Conservation (phyloP, 495 filamentous ascomycete species). For the Aspergillus egyptiacus region DNA sequence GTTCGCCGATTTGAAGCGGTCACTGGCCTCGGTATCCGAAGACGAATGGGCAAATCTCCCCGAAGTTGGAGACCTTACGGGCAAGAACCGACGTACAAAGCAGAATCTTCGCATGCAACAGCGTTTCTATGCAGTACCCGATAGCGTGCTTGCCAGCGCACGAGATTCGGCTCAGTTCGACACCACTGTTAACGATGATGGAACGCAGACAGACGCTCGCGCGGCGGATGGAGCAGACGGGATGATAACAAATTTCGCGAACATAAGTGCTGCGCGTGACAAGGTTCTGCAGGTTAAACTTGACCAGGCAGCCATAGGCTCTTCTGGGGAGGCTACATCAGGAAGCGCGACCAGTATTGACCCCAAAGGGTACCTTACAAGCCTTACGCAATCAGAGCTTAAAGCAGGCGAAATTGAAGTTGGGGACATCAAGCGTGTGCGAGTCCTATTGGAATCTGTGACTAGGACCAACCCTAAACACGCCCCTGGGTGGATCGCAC, state of each 20-base stretch:
- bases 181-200: slow-evolving; percentile 78
- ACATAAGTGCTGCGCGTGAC: slow-evolving; percentile 91
- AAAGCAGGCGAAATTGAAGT: slow-evolving; percentile 76
- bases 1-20: slow-evolving; percentile 92
- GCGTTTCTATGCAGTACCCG: slow-evolving; percentile 92
- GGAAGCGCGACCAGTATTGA: slow-evolving; percentile 91
- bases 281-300: slow-evolving; percentile 87
- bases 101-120: slow-evolving; percentile 71
- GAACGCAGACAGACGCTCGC: slow-evolving; percentile 41
- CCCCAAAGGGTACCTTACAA: slow-evolving; percentile 92
- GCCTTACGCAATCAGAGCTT: slow-evolving; percentile 69
- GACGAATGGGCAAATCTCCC: slow-evolving; percentile 96
- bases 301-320: slow-evolving; percentile 76
- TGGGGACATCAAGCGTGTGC: slow-evolving; percentile 92
- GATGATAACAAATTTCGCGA: slow-evolving; percentile 95
- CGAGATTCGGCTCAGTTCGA: slow-evolving; percentile 74
- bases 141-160: slow-evolving; percentile 89
- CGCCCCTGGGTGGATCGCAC: slow-evolving; percentile 93
- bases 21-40: slow-evolving; percentile 79
- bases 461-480: slow-evolving; percentile 94
- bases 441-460: slow-evolving; percentile 87
- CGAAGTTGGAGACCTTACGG: slow-evolving; percentile 93
- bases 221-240: slow-evolving; percentile 59
- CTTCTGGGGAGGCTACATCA: slow-evolving; percentile 59
- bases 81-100: slow-evolving; percentile 79